A percentile compares a stretch with the other conserved stretches of the same genome.
phyloP scores from a whole-genome alignment of 176 grass and related monocot species.

The Hordeum marinum region DNA sequence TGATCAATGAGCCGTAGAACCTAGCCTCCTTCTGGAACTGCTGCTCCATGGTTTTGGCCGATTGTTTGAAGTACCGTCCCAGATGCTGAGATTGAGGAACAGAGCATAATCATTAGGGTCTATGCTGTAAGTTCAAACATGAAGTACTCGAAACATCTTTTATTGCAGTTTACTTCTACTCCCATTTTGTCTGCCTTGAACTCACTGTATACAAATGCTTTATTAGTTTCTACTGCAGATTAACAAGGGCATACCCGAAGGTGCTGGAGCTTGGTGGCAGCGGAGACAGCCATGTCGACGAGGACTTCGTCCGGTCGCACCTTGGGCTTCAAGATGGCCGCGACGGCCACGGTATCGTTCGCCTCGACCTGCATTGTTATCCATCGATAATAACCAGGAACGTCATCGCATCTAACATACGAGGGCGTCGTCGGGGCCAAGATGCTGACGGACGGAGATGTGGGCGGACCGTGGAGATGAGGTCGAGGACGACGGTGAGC shows the following conservation, averaged over 20 bases:
- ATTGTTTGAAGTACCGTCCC: constrained; percentile 85
- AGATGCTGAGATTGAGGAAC: constrained; percentile 50
- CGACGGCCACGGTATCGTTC: constrained; percentile 74
- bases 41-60: constrained; percentile 75
- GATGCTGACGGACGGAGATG: constrained; percentile 21
- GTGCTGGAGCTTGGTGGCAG: constrained; percentile 83
- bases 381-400: background rate
- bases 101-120: background rate
- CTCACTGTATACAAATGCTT: background rate
- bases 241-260: constrained; percentile 50
- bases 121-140: background rate
- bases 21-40: constrained; percentile 73
- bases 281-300: constrained; percentile 74
- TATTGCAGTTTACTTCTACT: background rate
- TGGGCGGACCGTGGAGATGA: constrained; percentile 61
- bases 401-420: background rate
- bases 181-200: background rate
- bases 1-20: constrained; percentile 88
- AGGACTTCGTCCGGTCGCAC: constrained; percentile 66
- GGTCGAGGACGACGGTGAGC: constrained; percentile 78
- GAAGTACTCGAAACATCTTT: background rate
- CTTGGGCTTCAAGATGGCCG: constrained; percentile 73
- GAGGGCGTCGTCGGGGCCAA: background rate
- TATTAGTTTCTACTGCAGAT: background rate
- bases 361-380: constrained; percentile 77